Evolutionary conservation across 2,329 filamentous ascomycete genomes (phyloP).

Genomic region (Nectriaceae sp.): DNA sequence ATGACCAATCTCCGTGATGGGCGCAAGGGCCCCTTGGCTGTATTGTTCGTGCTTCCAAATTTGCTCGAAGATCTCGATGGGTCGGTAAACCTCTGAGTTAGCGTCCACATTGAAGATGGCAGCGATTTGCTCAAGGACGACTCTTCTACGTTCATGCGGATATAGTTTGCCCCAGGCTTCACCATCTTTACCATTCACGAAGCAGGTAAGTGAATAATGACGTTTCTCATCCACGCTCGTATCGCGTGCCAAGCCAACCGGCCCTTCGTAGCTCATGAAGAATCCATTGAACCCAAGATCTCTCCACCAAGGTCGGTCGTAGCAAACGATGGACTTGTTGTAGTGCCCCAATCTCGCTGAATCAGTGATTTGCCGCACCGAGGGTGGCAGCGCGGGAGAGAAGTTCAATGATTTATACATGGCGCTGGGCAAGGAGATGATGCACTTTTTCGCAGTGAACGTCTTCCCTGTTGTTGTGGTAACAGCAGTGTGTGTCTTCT

Average conservation of each 20-base stretch:
- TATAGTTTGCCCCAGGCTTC: constrained; percentile 35
- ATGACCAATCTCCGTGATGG: constrained; percentile 34
- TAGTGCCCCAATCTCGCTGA: constrained; percentile 44
- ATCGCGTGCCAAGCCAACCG: constrained; percentile 42
- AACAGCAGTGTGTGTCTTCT: constrained; percentile 13
- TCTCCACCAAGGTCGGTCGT: constrained; percentile 36
- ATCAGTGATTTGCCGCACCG: constrained; percentile 36
- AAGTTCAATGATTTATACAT: constrained; percentile 49
- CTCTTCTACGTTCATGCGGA: constrained; percentile 27
- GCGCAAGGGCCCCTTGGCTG: constrained; percentile 36
- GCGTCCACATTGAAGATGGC: constrained; percentile 25
- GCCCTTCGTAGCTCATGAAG: constrained; percentile 42
- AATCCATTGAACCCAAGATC: constrained; percentile 39
- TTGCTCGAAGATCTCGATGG: constrained; percentile 34
- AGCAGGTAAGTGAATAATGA: constrained; percentile 41
- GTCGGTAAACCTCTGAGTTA: constrained; percentile 21
- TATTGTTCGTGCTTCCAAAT: constrained; percentile 36
- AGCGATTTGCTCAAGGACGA: constrained; percentile 37
- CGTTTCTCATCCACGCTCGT: constrained; percentile 35
- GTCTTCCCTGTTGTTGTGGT: constrained; percentile 23
- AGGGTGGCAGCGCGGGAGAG: constrained; percentile 42
- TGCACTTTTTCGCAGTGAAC: constrained; percentile 39
- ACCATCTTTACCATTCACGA: constrained; percentile 41
- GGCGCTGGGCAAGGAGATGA: constrained; percentile 52
- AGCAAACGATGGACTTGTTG: constrained; percentile 41